Evolutionary conservation across 768 basidiomycete genomes (phyloP).

Genomic region (Leccinum longicurvipes): DNA sequence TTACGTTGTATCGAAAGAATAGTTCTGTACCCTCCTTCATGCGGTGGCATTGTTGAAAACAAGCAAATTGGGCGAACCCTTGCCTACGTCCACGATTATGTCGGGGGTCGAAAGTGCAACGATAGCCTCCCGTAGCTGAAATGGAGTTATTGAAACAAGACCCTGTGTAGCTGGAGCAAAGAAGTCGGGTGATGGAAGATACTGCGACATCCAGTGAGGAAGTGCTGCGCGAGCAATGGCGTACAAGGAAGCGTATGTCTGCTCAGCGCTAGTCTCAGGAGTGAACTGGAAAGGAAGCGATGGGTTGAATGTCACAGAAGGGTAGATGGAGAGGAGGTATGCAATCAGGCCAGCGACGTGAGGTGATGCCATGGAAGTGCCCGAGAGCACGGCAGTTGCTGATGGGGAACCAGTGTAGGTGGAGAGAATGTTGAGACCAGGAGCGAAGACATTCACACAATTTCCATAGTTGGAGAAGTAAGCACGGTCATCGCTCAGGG

Average conservation of each 20-base stretch:
- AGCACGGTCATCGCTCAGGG: constrained; percentile 75
- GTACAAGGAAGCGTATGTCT: constrained; percentile 47
- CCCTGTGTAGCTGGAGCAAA: constrained; percentile 41
- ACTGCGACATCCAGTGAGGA: constrained; percentile 54
- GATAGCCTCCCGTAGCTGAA: constrained; percentile 75
- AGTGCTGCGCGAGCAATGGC: constrained; percentile 51
- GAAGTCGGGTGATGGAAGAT: constrained; percentile 53
- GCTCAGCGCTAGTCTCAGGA: constrained; percentile 36
- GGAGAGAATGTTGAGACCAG: constrained; percentile 87
- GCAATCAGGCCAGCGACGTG: constrained; percentile 88
- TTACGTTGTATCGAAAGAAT: background rate
- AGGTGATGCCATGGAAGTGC: constrained; percentile 94
- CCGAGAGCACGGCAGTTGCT: constrained; percentile 76
- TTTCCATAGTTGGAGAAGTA: constrained; percentile 91
- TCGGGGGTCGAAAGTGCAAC: constrained; percentile 53
- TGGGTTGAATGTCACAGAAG: constrained; percentile 61
- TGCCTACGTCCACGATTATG: constrained; percentile 45
- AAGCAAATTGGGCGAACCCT: constrained; percentile 63
- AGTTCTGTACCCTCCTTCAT: background rate
- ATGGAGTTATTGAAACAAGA: constrained; percentile 53
- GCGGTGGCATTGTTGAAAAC: constrained; percentile 78
- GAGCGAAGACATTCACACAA: constrained; percentile 93
- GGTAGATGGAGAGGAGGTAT: constrained; percentile 89
- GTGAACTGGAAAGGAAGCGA: constrained; percentile 36
- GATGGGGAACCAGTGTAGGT: constrained; percentile 68